Evolutionary conservation across 2,329 filamentous ascomycete species (phyloP).

Genomic region (Trichothecium sympodiale): DNA sequence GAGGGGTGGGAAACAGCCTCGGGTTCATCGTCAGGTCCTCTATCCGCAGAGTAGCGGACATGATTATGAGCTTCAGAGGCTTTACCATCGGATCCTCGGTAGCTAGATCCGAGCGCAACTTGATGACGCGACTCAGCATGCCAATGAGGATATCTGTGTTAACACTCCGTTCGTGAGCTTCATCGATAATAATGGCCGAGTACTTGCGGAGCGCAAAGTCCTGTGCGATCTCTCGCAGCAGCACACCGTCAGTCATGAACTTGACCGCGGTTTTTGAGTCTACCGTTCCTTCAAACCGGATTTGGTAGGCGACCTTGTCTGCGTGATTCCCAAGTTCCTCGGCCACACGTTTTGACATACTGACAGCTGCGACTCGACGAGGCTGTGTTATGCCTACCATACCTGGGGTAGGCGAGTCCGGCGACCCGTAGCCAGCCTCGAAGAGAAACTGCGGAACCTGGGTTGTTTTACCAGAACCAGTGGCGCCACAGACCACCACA

Average conservation of each 20-base stretch:
- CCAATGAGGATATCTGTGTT: conserved; percentile 98
- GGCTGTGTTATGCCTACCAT: conserved; percentile 95
- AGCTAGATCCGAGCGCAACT: conserved; percentile 65
- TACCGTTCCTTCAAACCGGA: conserved; percentile 83
- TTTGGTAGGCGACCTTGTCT: conserved; percentile 80
- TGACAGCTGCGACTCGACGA: conserved; percentile 86
- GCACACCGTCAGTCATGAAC: conserved; percentile 97
- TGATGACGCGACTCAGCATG: conserved; percentile 88
- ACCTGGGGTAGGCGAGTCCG: conserved; percentile 68
- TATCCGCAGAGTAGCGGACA: conserved; percentile 90
- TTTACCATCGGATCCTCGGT: conserved; percentile 59
- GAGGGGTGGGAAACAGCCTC: conserved; percentile 64
- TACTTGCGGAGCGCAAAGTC: conserved; percentile 86
- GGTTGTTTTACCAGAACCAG: conserved; percentile 94
- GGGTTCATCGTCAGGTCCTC: conserved; percentile 82
- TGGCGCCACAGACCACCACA: conserved; percentile 87
- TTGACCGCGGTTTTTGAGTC: conserved; percentile 79
- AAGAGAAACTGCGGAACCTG: conserved; percentile 94
- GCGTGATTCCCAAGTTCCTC: conserved; percentile 72
- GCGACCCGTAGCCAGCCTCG: conserved; percentile 81
- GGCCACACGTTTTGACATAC: conserved; percentile 86
- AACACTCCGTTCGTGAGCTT: conserved; percentile 92
- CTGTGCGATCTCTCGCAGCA: conserved; percentile 81
- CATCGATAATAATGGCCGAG: conserved; percentile 88
- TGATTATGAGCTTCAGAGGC: conserved; percentile 88